Conservation (phyloP, 2,329 filamentous ascomycete genomes). For the Neoascochyta sp. region DNA sequence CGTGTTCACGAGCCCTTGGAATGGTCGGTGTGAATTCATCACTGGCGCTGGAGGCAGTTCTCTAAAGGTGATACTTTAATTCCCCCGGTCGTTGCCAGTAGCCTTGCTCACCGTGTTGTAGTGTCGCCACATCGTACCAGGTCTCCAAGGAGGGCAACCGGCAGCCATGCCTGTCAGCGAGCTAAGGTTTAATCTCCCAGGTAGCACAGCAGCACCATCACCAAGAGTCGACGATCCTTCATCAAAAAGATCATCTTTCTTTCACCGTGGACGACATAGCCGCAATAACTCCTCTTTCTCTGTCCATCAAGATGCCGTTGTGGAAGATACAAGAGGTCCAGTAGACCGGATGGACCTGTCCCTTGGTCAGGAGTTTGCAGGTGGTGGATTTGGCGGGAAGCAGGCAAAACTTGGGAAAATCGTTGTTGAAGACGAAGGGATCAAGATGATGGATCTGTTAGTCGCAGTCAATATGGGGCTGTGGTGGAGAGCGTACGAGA, state of each 20-base stretch:
- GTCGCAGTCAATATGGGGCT: conserved; percentile 88
- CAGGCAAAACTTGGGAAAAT: conserved; percentile 91
- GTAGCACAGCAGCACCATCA: conserved; percentile 39
- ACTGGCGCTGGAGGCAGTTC: conserved; percentile 73
- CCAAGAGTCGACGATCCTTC: conserved; percentile 28
- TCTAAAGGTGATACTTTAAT: conserved; percentile 56
- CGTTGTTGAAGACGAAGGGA: conserved; percentile 80
- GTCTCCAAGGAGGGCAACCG: conserved; percentile 35
- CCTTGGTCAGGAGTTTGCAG: conserved; percentile 76
- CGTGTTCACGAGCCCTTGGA: conserved; percentile 81
- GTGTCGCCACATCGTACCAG: conserved; percentile 67
- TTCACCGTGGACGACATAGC: conserved; percentile 27
- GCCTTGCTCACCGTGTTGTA: conserved; percentile 13
- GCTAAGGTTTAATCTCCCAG: conserved; percentile 83
- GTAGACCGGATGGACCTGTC: conserved; percentile 63
- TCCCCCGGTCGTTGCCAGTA: no score
- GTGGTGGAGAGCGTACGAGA: conserved; percentile 88
- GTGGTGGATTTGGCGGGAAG: conserved; percentile 80
- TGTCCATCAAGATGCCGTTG: conserved; percentile 12
- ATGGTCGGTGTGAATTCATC: conserved; percentile 78
- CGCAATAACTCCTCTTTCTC: conserved; percentile 29
- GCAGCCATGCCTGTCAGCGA: conserved; percentile 64
- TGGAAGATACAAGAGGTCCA: conserved; percentile 25
- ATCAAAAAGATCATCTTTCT: conserved; percentile 36
- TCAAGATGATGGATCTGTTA: conserved; percentile 92